phyloP scores from a whole-genome alignment of 192 early-diverging fungal genomes.

The Chytriomyces hyalinus region DNA sequence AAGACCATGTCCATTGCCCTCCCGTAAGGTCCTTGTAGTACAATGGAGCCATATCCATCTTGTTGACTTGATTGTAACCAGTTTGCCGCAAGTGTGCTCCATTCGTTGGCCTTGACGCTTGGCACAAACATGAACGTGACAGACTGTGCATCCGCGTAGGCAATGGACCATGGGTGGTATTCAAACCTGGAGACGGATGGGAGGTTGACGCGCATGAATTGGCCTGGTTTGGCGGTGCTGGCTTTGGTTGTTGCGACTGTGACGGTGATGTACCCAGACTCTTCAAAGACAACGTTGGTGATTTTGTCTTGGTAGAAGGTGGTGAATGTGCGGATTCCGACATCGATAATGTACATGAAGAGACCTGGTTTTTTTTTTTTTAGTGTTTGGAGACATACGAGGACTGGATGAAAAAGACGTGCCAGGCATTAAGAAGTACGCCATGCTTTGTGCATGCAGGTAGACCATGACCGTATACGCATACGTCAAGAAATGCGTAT shows the following conservation, averaged over 20 bases:
- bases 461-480: constrained; percentile 21
- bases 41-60: no score
- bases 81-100: not conserved
- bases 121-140: constrained; percentile 24
- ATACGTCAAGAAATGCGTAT: constrained; percentile 33
- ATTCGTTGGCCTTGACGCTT: not conserved
- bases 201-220: constrained; percentile 76
- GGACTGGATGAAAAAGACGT: not conserved
- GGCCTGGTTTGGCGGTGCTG: constrained; percentile 54
- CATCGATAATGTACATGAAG: constrained; percentile 69
- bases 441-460: constrained; percentile 13
- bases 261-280: constrained; percentile 68
- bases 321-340: constrained; percentile 62
- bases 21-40: no score
- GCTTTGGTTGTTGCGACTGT: constrained; percentile 61
- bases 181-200: constrained; percentile 73
- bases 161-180: constrained; percentile 83
- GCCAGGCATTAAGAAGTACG: constrained; percentile 28
- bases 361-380: constrained; percentile 39
- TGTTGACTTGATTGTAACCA: not conserved
- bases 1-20: no score
- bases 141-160: constrained; percentile 45
- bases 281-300: constrained; percentile 53
- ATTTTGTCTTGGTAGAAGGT: constrained; percentile 53
- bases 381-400: constrained; percentile 8